Conservation (phyloP, 192 early-diverging fungal species). For the Coemansia asiatica region DNA sequence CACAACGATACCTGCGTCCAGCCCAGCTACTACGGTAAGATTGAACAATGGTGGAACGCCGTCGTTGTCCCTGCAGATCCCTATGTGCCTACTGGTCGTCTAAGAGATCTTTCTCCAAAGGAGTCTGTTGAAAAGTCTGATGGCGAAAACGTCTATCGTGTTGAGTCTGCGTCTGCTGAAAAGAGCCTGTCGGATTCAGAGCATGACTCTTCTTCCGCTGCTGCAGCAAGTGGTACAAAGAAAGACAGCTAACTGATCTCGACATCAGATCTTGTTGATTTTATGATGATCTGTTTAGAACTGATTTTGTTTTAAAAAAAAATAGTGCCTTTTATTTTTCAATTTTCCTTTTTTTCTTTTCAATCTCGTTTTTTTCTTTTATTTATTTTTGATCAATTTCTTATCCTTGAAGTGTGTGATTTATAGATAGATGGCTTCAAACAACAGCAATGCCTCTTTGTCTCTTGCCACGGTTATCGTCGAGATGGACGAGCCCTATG, state of each 20-base stretch:
- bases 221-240: background rate
- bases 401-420: background rate
- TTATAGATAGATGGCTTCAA: background rate
- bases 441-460: background rate
- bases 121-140: conserved; percentile 47
- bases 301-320: background rate
- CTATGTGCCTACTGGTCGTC: conserved; percentile 51
- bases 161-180: conserved; percentile 38
- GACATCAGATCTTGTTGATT: background rate
- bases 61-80: conserved; percentile 34
- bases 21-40: conserved; percentile 79
- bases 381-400: background rate
- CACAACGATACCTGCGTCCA: conserved; percentile 93
- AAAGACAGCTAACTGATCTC: background rate
- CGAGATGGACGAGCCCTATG: conserved; percentile 57
- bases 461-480: conserved; percentile 31
- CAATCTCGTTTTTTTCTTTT: background rate
- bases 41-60: conserved; percentile 54
- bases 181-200: conserved; percentile 25
- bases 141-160: conserved; percentile 43
- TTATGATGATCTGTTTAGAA: background rate
- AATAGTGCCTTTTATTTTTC: background rate
- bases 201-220: conserved; percentile 3
- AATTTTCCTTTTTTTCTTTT: background rate
- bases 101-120: conserved; percentile 35